Base-by-base conservation (phyloP, 129 eudicot genomes). In the Artemisia tridentata region DNA sequence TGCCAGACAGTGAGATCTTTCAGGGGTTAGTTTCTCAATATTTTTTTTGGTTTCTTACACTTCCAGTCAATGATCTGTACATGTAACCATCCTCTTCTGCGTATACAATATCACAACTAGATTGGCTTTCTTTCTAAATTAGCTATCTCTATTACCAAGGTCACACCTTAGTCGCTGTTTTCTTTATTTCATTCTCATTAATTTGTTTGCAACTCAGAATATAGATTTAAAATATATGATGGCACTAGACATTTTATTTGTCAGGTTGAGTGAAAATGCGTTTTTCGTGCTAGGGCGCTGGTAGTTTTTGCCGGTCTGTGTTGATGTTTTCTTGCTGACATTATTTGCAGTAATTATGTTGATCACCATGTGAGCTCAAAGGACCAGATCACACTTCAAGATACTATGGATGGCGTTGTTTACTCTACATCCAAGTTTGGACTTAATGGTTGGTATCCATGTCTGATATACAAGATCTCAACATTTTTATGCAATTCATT, bases 351-450 rank as follows among this genome's bases (percentile, higher is more conserved):
- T 58, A 95, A 86, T 80, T 95, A 80, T 73, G 96, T 90, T 56
- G 99, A 90, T 80, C 97, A 95, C 76, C 99, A 95, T 72, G 79
- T 95, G 80, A 95, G 99, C 76, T 81, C 99, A 60, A 90, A 85
- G 80, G 99, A 95, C 71, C 97, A 95, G 72, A 95, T 95, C 75
- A 95, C 99, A 8, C 91, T 95, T 51, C 99, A 95, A 75, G 99
- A 95, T 75, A 84, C 90, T 20, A 90, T 95, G 99, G 97, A 95
- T 16, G 96, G 96, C 31, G 95, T 95, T 74, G 85, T 81, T 82
- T 90, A 80, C 66, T 77, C 99, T 52, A 90, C 99, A 38, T 87
- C 99, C 51, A 87, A 90, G 80, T 95, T 95, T 88, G 99, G 99
- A 54, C 72, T 86, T 63, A 97, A 95, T 78, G 99, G 99, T 95